Evolutionary conservation across 441 rosid genomes (phyloP).

Genomic region (Kokia cookei): DNA sequence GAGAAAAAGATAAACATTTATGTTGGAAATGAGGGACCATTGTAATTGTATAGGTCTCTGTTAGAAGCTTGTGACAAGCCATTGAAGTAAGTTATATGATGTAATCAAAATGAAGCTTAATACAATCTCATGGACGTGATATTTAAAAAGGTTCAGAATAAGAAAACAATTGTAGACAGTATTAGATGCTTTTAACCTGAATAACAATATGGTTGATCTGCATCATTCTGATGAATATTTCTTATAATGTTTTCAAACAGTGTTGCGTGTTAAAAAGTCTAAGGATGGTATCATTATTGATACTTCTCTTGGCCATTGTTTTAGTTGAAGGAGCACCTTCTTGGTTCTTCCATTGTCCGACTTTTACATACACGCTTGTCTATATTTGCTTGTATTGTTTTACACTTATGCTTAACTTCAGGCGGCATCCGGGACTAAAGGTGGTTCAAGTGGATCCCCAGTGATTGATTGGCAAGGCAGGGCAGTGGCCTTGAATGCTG

Average conservation of each 20-base stretch:
- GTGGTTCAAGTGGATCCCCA: conserved; percentile 99
- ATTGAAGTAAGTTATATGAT: background rate
- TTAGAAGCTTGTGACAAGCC: background rate
- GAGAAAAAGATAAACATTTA: background rate
- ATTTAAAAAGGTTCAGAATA: background rate
- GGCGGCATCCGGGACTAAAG: conserved; percentile 99
- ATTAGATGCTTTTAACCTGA: background rate
- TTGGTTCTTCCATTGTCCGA: background rate
- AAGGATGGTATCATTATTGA: background rate
- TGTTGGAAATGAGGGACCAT: background rate
- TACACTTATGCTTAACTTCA: conserved; percentile 23
- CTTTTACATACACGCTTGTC: background rate
- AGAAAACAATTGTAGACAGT: background rate
- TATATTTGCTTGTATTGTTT: conserved; percentile 3
- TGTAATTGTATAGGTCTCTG: background rate
- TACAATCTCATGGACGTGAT: background rate
- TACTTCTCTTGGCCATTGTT: background rate
- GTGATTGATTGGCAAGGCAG: conserved; percentile 96
- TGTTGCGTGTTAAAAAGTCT: background rate
- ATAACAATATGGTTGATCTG: background rate
- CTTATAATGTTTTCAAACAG: background rate
- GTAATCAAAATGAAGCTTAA: background rate
- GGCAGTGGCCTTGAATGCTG: conserved; percentile 98
- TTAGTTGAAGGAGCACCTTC: background rate
- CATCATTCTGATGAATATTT: background rate